Evolutionary conservation across 306 rosid genomes (phyloP).

Genomic region (Castanea crenata): DNA sequence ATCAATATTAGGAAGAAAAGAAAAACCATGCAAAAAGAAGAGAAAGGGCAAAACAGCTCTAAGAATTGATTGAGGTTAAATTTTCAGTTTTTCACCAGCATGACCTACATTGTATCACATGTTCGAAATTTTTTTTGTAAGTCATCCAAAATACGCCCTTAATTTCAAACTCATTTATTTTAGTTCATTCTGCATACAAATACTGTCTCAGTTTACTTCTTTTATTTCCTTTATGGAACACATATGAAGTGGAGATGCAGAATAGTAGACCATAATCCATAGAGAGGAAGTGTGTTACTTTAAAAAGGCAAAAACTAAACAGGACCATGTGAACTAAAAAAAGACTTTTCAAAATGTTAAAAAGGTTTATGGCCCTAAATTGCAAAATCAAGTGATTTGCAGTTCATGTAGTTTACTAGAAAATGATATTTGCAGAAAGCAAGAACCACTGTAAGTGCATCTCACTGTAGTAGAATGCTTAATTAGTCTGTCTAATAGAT

Average conservation of each 20-base stretch:
- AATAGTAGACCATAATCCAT: not conserved
- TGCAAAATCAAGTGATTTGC: not conserved
- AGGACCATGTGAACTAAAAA: not conserved
- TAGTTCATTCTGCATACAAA: no score
- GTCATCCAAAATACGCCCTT: not conserved
- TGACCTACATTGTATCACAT: not conserved
- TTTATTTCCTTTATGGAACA: not conserved
- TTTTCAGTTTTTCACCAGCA: not conserved
- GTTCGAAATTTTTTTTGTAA: not conserved
- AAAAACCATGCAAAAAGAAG: not conserved
- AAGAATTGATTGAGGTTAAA: not conserved
- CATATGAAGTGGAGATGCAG: not conserved
- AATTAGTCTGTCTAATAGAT: not conserved
- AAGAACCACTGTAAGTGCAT: not conserved
- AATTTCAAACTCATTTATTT: not conserved
- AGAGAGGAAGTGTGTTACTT: not conserved
- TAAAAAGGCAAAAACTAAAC: not conserved
- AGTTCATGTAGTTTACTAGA: not conserved
- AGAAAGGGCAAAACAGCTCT: not conserved
- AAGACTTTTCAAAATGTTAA: no score
- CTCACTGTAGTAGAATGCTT: not conserved
- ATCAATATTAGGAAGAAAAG: constrained; percentile 24
- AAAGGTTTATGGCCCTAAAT: no score
- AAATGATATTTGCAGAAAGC: not conserved
- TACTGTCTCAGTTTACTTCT: no score